Evolutionary conservation across 768 basidiomycete genomes (phyloP).

Genomic region (Nidularia sp.): DNA sequence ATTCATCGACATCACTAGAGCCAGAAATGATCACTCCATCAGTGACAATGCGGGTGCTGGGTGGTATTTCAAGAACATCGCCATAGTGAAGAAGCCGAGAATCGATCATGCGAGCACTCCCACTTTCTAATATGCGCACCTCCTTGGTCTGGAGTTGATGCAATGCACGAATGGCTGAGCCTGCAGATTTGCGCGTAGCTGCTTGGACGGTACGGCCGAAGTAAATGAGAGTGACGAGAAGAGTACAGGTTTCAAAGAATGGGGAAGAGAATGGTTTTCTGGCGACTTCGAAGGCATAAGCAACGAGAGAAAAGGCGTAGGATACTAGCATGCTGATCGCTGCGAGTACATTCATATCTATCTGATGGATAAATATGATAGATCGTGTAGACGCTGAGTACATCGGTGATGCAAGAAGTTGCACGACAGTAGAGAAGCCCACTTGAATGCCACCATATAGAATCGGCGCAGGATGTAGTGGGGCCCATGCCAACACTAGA

Average conservation of each 20-base stretch:
- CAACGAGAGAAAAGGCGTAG: constrained; percentile 34
- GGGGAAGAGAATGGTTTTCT: constrained; percentile 6
- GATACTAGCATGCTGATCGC: constrained; percentile 32
- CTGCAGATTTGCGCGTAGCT: neutral
- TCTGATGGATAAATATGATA: constrained; percentile 25
- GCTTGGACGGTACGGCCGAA: neutral
- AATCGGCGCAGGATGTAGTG: constrained; percentile 22
- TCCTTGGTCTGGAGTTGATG: neutral
- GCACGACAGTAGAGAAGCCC: constrained; percentile 32
- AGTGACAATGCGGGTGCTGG: neutral
- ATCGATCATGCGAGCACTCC: neutral
- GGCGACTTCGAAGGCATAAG: constrained; percentile 25
- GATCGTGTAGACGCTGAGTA: constrained; percentile 27
- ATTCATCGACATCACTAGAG: neutral
- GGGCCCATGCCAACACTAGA: constrained; percentile 38
- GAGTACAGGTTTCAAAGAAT: neutral
- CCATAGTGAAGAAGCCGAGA: neutral
- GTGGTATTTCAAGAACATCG: neutral
- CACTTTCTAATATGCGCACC: neutral
- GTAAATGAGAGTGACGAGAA: neutral
- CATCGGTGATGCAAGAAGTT: constrained; percentile 29
- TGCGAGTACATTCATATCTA: constrained; percentile 35
- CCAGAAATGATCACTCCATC: neutral
- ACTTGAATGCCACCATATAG: constrained; percentile 31
- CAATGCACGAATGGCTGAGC: neutral